A percentile compares a stretch with the other conserved stretches of the same genome.
Evolutionary conservation across 2,329 filamentous ascomycete species (phyloP).

Genomic region (Cordyceps militaris): DNA sequence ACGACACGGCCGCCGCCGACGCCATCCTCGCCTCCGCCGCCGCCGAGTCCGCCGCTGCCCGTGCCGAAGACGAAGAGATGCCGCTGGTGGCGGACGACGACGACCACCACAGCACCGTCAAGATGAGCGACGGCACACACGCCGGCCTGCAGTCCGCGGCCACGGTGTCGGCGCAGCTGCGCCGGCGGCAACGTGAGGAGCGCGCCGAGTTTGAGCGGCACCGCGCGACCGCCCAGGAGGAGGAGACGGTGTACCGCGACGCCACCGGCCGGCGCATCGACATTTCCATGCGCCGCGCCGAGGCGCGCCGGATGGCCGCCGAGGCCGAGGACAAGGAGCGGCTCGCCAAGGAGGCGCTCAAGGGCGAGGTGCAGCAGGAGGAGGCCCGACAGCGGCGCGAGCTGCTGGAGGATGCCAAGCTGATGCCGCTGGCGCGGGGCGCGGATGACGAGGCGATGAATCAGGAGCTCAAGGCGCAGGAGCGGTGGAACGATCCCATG

Average conservation of each 20-base stretch:
- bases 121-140: constrained; percentile 82
- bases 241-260: constrained; percentile 91
- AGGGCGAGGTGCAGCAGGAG: constrained; percentile 77
- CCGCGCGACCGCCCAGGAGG: constrained; percentile 40
- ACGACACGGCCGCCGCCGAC: constrained; percentile 59
- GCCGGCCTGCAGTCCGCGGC: constrained; percentile 82
- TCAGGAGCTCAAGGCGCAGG: constrained; percentile 64
- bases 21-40: constrained; percentile 69
- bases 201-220: constrained; percentile 40
- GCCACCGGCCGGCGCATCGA: constrained; percentile 93
- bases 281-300: constrained; percentile 80
- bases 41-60: constrained; percentile 53
- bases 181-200: constrained; percentile 60
- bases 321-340: constrained; percentile 68
- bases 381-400: constrained; percentile 59
- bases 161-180: constrained; percentile 63
- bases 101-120: constrained; percentile 40
- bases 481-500: constrained; percentile 93
- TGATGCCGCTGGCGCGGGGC: constrained; percentile 70
- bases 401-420: constrained; percentile 70
- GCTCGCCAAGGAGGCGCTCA: constrained; percentile 61
- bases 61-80: constrained; percentile 41
- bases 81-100: constrained; percentile 38
- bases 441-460: constrained; percentile 88
- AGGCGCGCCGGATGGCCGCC: constrained; percentile 58